Base-by-base conservation (phyloP, 1,139 yeast species). In the Eremothecium sinecaudum region DNA sequence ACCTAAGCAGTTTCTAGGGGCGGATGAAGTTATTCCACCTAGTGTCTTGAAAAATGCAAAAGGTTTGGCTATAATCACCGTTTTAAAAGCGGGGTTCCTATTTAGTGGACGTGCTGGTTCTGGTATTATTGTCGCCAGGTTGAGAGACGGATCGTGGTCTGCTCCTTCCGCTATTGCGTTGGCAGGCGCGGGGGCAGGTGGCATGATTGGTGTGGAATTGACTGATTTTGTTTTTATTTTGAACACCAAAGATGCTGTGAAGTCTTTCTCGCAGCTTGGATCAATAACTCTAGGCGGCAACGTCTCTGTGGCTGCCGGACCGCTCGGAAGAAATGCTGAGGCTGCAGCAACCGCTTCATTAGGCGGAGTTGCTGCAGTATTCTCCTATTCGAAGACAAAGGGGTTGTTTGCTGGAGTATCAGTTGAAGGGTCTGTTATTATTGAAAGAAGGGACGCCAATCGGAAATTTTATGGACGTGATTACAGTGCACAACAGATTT, bases 161-260 rank as follows among this genome's bases (percentile, higher is more conserved):
- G 92, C 97, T 1, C 98, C 98, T 2, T 79, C 94, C 2, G 98
- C 96, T 7, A 80, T 90, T 48, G 79, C 77, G 33, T 82, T 96
- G 17, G 97, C 95, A 1, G 98, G 98, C 48, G 97, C 96, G 3
- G 97, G 98, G 52, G 96, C 92, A 4, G 98, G 98, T 39, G 98
- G 98, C 27, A 93, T 86, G 63, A 74, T 90, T 46, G 98, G 98
- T 26, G 92, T 95, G 4, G 98, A 90, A 58, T 66, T 90, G 50
- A 90, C 98, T 1, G 98, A 90, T 63, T 90, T 90, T 59, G 96
- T 90, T 28, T 90, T 90, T 58, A 87, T 90, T 40, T 70, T 90
- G 46, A 90, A 90, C 61, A 74, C 81, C 16, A 69, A 73, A 38
- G 73, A 87, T 1, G 98, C 98, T 1, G 98, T 90, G 28, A 86